Conservation (phyloP, 441 rosid genomes). For the Adansonia grandidieri region DNA sequence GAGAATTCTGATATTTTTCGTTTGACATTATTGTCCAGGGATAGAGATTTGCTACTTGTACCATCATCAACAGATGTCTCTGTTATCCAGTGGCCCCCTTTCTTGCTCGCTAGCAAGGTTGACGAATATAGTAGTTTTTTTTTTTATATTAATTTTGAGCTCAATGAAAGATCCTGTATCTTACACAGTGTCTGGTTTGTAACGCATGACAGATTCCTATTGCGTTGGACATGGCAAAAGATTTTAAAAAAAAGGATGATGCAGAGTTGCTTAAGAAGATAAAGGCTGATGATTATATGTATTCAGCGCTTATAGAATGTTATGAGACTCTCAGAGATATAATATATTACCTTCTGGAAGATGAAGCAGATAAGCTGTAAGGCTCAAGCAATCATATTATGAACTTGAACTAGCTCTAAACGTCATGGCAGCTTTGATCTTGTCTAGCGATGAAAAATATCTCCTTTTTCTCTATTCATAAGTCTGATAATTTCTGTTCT, state of each 20-base stretch:
- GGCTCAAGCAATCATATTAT: slow-evolving; percentile 25
- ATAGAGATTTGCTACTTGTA: slow-evolving; percentile 81
- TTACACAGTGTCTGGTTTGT: slow-evolving; percentile 29
- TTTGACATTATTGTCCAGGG: slow-evolving; percentile 52
- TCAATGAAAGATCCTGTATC: slow-evolving; percentile 25
- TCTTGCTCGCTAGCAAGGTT: slow-evolving; percentile 98
- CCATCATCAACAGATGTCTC: slow-evolving; percentile 75
- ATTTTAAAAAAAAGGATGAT: slow-evolving; percentile 79
- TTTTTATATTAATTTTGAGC: slow-evolving; percentile 23
- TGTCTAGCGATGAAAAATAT: slow-evolving; percentile 20
- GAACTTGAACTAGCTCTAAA: slow-evolving; percentile 18
- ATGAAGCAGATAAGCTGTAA: slow-evolving; percentile 72
- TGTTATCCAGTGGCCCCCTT: slow-evolving; percentile 94
- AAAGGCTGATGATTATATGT: slow-evolving; percentile 71
- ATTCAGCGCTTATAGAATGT: slow-evolving; percentile 77
- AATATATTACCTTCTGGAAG: slow-evolving; percentile 67
- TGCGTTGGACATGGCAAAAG: slow-evolving; percentile 98
- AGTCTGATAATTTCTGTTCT: slow-evolving; percentile 30
- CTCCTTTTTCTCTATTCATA: slow-evolving; percentile 23
- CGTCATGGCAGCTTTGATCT: slow-evolving; percentile 1
- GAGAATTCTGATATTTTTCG: slow-evolving; percentile 26
- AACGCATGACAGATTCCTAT: slow-evolving; percentile 74
- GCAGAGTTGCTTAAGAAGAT: slow-evolving; percentile 81
- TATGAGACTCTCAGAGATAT: slow-evolving; percentile 76
- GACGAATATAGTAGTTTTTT: slow-evolving; percentile 29